Conservation (phyloP, 495 filamentous ascomycete species). For the Neurospora sp. region DNA sequence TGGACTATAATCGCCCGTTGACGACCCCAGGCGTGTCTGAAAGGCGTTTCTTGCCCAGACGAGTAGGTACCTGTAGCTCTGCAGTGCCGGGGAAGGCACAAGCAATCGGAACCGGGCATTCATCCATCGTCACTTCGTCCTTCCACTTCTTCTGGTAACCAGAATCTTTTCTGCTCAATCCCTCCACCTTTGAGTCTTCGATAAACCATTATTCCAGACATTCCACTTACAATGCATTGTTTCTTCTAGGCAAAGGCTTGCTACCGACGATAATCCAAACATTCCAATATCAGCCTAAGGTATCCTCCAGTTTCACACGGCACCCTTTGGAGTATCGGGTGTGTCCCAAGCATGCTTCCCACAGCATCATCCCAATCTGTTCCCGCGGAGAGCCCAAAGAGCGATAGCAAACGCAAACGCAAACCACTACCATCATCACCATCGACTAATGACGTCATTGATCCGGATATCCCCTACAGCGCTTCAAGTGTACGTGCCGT, state of each 20-base stretch:
- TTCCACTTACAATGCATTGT: neutral
- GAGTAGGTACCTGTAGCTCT: neutral
- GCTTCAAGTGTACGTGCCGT: neutral
- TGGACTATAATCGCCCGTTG: too few species aligned
- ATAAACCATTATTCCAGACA: neutral
- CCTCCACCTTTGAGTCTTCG: neutral
- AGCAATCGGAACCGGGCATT: neutral
- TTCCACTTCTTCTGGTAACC: neutral
- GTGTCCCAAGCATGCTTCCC: neutral
- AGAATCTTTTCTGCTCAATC: neutral
- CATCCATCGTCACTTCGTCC: neutral
- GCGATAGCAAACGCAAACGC: neutral
- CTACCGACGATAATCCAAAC: neutral
- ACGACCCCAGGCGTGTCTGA: too few species aligned
- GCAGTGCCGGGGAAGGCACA: neutral
- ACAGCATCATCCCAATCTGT: neutral
- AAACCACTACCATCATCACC: neutral
- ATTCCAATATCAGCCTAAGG: neutral
- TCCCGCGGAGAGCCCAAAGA: neutral
- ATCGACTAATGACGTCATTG: neutral
- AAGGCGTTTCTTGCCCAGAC: too few species aligned
- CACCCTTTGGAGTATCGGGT: neutral
- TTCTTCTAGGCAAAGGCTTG: neutral
- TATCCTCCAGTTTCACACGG: neutral
- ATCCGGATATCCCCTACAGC: neutral